Evolutionary conservation across 169 alveolate species (phyloP).

Genomic region (Plasmodium adleri): DNA sequence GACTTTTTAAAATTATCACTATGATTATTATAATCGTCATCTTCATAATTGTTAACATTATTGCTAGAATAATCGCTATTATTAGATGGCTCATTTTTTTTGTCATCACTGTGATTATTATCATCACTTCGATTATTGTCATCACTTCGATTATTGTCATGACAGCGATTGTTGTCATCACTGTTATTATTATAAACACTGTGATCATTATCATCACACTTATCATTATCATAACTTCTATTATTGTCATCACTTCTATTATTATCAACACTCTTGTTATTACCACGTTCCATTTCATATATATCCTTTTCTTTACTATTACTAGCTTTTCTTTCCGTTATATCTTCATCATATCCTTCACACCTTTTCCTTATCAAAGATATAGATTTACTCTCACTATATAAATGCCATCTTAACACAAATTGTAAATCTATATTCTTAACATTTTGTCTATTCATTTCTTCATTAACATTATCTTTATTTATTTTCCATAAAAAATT

Average conservation of each 20-base stretch:
- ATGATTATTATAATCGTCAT: no score
- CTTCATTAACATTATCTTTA: slow-evolving; percentile 72
- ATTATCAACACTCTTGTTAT: neutral
- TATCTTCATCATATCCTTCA: neutral
- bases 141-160: neutral
- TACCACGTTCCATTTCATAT: neutral
- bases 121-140: neutral
- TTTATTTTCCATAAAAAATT: slow-evolving; percentile 67
- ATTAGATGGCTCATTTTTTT: neutral
- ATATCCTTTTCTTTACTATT: neutral
- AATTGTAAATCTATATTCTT: slow-evolving; percentile 77
- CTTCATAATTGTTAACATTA: no score
- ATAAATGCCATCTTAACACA: slow-evolving; percentile 81
- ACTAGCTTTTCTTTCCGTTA: neutral
- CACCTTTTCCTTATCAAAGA: slow-evolving; percentile 20
- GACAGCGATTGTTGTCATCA: neutral
- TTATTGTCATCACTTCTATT: neutral
- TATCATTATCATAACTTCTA: neutral
- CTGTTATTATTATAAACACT: neutral
- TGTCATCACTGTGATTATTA: neutral
- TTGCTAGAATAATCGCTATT: no score
- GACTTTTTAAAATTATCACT: no score
- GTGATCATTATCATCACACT: neutral
- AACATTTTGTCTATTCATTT: slow-evolving; percentile 77
- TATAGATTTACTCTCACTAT: slow-evolving; percentile 56